Conservation (phyloP, 768 basidiomycete species). For the Tulasnella sp. region DNA sequence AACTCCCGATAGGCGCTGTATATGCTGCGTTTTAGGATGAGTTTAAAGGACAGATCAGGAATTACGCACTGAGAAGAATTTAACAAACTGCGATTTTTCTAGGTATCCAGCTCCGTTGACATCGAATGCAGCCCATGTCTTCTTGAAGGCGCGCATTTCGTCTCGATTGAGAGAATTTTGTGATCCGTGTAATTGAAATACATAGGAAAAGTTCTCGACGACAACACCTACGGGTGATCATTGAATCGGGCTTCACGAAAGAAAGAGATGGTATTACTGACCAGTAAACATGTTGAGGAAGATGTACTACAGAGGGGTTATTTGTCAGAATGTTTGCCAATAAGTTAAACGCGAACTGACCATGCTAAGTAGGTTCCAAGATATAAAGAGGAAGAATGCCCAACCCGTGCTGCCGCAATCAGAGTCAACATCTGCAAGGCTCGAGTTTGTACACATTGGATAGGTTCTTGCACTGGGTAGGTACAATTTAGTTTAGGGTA, state of each 20-base stretch:
- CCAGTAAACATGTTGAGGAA: constrained; percentile 94
- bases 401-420: constrained; percentile 81
- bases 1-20: constrained; percentile 65
- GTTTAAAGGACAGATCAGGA: too few relatives aligned
- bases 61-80: constrained; percentile 65
- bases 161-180: constrained; percentile 72
- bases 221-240: constrained; percentile 48
- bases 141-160: constrained; percentile 91
- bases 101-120: constrained; percentile 67
- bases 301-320: constrained; percentile 56
- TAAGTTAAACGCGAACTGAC: constrained; percentile 30
- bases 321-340: not conserved
- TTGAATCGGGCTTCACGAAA: not conserved
- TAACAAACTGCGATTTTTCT: constrained; percentile 51
- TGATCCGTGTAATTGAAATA: constrained; percentile 78
- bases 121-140: constrained; percentile 80
- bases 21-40: too few relatives aligned
- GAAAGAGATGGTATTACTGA: constrained; percentile 22
- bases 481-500: constrained; percentile 10
- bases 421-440: constrained; percentile 38
- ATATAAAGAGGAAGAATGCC: constrained; percentile 79
- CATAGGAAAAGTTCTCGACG: constrained; percentile 91
- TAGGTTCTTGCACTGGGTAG: constrained; percentile 50
- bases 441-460: constrained; percentile 63
- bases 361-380: constrained; percentile 94